These are phyloP conservation scores for Ogataea pini DNA, from an alignment of 805 yeast genomes.

Conservation along the genomic window DNA sequence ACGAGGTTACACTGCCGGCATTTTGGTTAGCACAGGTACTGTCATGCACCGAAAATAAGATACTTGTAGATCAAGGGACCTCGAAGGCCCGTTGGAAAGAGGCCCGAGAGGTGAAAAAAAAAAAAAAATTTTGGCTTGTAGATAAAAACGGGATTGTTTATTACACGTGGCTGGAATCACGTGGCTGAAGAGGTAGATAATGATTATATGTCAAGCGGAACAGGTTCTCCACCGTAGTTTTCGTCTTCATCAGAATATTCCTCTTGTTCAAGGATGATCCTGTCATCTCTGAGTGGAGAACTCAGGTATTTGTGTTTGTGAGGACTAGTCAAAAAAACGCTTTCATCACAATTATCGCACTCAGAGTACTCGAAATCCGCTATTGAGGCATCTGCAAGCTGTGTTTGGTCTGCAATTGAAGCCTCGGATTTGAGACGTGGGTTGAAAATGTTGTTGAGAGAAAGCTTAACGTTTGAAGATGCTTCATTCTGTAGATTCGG, in stretches of 20 bases:
- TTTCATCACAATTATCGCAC: constrained; percentile 29
- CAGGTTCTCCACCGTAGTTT: constrained; percentile 28
- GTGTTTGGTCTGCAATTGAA: constrained; percentile 2
- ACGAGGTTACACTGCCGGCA: too few species aligned
- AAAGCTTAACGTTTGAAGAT: neutral
- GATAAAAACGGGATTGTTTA: too few species aligned
- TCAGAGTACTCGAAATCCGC: constrained; percentile 22
- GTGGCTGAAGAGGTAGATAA: too few species aligned
- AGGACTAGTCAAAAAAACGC: constrained; percentile 3
- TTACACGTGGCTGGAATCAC: too few species aligned
- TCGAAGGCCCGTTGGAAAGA: too few species aligned
- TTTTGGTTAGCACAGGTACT: too few species aligned
- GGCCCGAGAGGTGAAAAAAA: too few species aligned
- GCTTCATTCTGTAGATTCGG: constrained; percentile 5
- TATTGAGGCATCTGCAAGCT: constrained; percentile 1
- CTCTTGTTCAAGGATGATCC: constrained; percentile 11
- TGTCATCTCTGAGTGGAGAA: neutral
- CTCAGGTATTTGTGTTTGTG: neutral
- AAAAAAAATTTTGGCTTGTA: too few species aligned
- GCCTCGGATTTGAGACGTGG: constrained; percentile 1
- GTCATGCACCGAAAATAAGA: too few species aligned
- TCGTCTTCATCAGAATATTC: constrained; percentile 22
- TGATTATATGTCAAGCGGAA: constrained; percentile 10
- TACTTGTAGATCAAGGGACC: too few species aligned
- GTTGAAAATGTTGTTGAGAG: constrained; percentile 14